These are phyloP conservation scores for Citrus glauca DNA, from an alignment of 345 rosid species.

Conservation along the genomic window DNA sequence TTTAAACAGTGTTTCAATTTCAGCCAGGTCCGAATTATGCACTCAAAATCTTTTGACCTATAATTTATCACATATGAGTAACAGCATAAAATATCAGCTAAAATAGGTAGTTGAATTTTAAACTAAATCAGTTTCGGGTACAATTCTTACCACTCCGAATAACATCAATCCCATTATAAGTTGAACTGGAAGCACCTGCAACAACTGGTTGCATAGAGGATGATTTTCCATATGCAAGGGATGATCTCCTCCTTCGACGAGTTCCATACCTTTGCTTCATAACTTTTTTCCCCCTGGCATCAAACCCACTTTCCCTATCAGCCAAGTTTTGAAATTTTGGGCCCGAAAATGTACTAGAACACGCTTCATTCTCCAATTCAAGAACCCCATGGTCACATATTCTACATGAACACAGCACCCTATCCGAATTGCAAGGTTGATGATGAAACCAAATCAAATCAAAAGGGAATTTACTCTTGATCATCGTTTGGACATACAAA, in stretches of 20 bases:
- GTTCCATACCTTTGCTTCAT: constrained; percentile 36
- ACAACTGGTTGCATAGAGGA: constrained; percentile 18
- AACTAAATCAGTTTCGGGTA: neutral
- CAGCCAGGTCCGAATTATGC: neutral
- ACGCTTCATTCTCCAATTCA: constrained; percentile 28
- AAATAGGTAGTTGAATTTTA: neutral
- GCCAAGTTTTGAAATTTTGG: constrained; percentile 21
- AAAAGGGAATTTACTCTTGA: constrained; percentile 40
- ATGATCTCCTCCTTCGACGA: constrained; percentile 41
- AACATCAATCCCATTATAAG: constrained; percentile 18
- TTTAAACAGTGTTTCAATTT: neutral
- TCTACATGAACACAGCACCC: constrained; percentile 2
- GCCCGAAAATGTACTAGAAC: constrained; percentile 24
- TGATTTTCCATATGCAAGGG: constrained; percentile 31
- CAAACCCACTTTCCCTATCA: constrained; percentile 37
- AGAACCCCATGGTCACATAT: constrained; percentile 16
- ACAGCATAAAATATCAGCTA: neutral
- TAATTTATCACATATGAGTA: neutral
- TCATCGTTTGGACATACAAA: constrained; percentile 42
- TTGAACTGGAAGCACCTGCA: constrained; percentile 18
- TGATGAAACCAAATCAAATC: constrained; percentile 27
- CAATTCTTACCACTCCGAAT: constrained; percentile 32
- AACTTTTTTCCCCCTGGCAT: constrained; percentile 42
- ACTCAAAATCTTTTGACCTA: neutral
- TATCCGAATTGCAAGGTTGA: constrained; percentile 21